Conservation (phyloP, 2,329 filamentous ascomycete species). For the Diplodia seriata region DNA sequence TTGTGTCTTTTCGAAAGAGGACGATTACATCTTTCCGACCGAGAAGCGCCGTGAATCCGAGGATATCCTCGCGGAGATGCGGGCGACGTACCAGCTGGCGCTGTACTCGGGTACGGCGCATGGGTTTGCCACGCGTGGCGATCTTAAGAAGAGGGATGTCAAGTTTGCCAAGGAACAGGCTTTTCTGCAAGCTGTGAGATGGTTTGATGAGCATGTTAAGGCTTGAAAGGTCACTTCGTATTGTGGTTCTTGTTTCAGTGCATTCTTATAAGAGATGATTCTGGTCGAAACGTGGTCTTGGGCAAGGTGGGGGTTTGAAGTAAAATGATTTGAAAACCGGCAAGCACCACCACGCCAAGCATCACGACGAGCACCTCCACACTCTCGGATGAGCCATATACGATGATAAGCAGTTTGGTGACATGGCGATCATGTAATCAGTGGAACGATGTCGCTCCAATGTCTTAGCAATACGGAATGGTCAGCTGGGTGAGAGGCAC, state of each 20-base stretch:
- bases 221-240: conserved; percentile 24
- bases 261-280: too few relatives aligned
- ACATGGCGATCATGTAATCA: too few relatives aligned
- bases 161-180: conserved; percentile 82
- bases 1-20: conserved; percentile 52
- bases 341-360: too few relatives aligned
- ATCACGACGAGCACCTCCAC: too few relatives aligned
- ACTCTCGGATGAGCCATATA: too few relatives aligned
- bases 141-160: conserved; percentile 62
- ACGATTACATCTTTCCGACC: conserved; percentile 64
- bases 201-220: conserved; percentile 73
- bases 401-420: too few relatives aligned
- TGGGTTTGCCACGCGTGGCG: conserved; percentile 75
- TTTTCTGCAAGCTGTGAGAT: conserved; percentile 76
- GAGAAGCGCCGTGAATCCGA: conserved; percentile 65
- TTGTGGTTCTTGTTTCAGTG: too few relatives aligned
- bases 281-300: too few relatives aligned
- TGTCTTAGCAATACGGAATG: too few relatives aligned
- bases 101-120: conserved; percentile 75
- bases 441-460: too few relatives aligned
- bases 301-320: too few relatives aligned
- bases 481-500: not conserved
- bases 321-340: too few relatives aligned
- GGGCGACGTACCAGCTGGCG: conserved; percentile 74
- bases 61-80: conserved; percentile 61